Evolutionary conservation across 306 rosid genomes (phyloP).

Genomic region (Urtica urens): DNA sequence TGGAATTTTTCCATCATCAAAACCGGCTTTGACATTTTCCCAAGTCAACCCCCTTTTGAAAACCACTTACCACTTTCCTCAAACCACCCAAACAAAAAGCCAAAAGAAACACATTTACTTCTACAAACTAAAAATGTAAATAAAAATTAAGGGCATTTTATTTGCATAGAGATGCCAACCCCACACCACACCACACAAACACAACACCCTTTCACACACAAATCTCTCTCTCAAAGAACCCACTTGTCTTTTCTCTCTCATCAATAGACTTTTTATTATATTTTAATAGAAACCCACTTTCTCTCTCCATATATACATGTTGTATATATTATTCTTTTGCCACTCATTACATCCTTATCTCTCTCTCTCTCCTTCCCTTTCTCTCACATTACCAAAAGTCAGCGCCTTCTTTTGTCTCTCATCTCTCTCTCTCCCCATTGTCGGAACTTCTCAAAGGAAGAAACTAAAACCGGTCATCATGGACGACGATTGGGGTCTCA

Average conservation of each 20-base stretch:
- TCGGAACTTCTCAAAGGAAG: conserved; percentile 10
- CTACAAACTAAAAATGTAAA: not conserved
- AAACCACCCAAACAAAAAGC: not conserved
- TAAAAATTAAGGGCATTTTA: not conserved
- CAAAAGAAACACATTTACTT: not conserved
- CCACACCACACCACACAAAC: conserved; percentile 2
- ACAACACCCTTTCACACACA: not conserved
- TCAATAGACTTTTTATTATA: not conserved
- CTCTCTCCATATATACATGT: conserved; percentile 24
- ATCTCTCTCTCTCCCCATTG: conserved; percentile 12
- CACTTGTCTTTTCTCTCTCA: conserved; percentile 12
- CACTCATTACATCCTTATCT: conserved; percentile 31
- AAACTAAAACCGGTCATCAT: conserved; percentile 25
- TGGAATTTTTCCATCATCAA: conserved; percentile 18
- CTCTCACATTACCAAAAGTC: conserved; percentile 29
- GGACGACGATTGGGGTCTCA: conserved; percentile 91
- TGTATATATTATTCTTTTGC: conserved; percentile 23
- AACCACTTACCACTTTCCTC: conserved; percentile 7
- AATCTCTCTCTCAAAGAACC: conserved; percentile 9
- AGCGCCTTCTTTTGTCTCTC: conserved; percentile 49
- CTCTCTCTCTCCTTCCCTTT: not conserved
- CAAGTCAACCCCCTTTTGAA: conserved; percentile 28
- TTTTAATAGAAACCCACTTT: conserved; percentile 6
- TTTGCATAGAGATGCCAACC: conserved; percentile 42
- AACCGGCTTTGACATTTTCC: conserved; percentile 31